Percentiles rank a stretch among this genome's conserved stretches.
Conservation (phyloP, 2,329 filamentous ascomycete species). For the Elsinoe arachidis region DNA sequence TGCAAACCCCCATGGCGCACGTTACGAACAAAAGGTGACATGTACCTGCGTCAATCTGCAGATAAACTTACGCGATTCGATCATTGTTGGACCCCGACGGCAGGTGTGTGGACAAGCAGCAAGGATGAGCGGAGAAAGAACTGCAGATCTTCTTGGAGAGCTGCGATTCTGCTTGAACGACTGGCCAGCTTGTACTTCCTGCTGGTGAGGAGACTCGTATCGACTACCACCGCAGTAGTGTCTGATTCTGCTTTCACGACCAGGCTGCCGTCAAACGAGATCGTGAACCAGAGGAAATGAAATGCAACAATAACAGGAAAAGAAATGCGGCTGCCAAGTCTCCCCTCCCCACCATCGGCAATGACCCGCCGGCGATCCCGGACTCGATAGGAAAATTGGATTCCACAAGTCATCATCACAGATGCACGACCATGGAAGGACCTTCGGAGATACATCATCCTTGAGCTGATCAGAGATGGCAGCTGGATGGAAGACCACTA, state of each 20-base stretch:
- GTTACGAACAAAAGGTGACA: neutral
- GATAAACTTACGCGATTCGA: neutral
- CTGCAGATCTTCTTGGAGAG: neutral
- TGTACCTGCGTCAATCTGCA: neutral
- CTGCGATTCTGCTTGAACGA: too few species aligned
- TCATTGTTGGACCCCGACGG: neutral
- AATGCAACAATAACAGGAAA: too few species aligned
- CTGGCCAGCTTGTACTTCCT: too few species aligned
- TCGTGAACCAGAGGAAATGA: too few species aligned
- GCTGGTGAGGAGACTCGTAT: too few species aligned
- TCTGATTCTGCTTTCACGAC: too few species aligned
- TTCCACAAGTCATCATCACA: neutral
- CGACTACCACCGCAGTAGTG: too few species aligned
- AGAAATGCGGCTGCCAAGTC: constrained; percentile 2
- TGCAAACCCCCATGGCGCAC: too few species aligned
- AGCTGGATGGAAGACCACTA: constrained; percentile 22
- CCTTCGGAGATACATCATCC: neutral
- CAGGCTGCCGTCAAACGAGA: too few species aligned
- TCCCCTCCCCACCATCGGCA: neutral
- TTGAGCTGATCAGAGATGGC: constrained; percentile 57
- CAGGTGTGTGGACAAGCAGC: neutral
- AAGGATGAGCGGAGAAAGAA: neutral
- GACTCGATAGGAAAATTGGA: neutral
- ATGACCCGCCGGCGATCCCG: neutral
- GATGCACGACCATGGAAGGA: neutral